Conservation (phyloP, 2,329 filamentous ascomycete species). For the Aspergillus amoenus region DNA sequence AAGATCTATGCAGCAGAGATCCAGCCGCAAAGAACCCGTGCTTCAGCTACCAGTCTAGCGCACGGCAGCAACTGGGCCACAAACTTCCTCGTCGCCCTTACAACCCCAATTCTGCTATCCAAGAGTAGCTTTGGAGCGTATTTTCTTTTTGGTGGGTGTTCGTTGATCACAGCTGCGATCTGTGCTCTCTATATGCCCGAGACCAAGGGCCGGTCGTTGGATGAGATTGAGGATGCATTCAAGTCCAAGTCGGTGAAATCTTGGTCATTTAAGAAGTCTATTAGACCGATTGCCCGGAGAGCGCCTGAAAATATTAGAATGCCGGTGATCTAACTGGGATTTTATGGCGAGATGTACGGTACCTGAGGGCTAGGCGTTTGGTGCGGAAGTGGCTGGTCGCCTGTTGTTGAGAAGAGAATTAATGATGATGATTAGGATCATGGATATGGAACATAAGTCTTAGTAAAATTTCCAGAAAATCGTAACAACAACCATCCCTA, state of each 20-base stretch:
- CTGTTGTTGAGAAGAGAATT: too few relatives aligned
- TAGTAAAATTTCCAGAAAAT: too few relatives aligned
- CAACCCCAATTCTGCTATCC: constrained; percentile 45
- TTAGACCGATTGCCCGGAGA: neutral
- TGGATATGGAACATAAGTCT: too few relatives aligned
- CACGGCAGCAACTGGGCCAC: constrained; percentile 53
- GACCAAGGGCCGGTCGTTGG: constrained; percentile 50
- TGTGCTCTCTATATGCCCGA: constrained; percentile 51
- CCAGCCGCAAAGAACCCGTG: constrained; percentile 55
- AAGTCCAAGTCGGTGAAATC: constrained; percentile 22
- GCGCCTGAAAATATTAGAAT: constrained; percentile 1
- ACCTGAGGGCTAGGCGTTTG: neutral
- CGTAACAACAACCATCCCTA: too few relatives aligned
- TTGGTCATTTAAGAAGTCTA: constrained; percentile 5
- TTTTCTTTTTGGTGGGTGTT: constrained; percentile 47
- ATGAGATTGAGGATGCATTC: constrained; percentile 52
- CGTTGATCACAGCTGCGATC: constrained; percentile 40
- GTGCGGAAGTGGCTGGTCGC: neutral
- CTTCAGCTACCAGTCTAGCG: constrained; percentile 54
- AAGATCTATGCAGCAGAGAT: constrained; percentile 61
- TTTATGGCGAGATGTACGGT: neutral
- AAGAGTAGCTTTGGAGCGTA: constrained; percentile 47
- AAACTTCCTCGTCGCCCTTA: constrained; percentile 48
- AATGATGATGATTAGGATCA: too few relatives aligned
- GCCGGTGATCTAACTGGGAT: neutral